These are phyloP conservation scores for Cladophialophora exuberans DNA, from an alignment of 2,329 filamentous ascomycete species.

Conservation along the genomic window DNA sequence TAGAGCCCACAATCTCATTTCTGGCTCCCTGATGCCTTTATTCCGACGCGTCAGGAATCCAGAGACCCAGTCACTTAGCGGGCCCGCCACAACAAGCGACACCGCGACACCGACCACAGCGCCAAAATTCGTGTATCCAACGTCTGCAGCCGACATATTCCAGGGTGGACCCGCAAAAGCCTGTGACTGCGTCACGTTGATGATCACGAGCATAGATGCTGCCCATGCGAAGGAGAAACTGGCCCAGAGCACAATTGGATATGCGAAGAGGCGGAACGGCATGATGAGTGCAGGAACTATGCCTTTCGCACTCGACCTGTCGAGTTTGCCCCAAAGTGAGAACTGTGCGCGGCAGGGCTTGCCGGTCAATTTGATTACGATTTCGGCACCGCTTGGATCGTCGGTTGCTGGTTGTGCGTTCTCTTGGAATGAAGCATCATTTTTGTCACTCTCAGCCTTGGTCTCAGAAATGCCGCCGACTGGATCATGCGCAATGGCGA, in stretches of 20 bases:
- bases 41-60: conserved; percentile 57
- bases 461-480: not conserved
- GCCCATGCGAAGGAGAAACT: conserved; percentile 40
- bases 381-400: not conserved
- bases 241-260: conserved; percentile 49
- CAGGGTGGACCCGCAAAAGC: conserved; percentile 52
- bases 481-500: conserved; percentile 4
- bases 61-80: conserved; percentile 57
- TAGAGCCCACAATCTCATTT: conserved; percentile 63
- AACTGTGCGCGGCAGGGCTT: conserved; percentile 43
- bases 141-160: conserved; percentile 46
- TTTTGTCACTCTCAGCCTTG: not conserved
- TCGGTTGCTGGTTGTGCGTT: not conserved
- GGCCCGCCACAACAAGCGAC: conserved; percentile 54
- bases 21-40: conserved; percentile 60
- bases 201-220: conserved; percentile 50
- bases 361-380: conserved; percentile 12
- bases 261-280: conserved; percentile 50
- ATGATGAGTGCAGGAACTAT: conserved; percentile 25
- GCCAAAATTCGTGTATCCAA: conserved; percentile 56
- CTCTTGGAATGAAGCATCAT: conserved; percentile 7
- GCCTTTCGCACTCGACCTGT: not conserved
- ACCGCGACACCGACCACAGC: conserved; percentile 48
- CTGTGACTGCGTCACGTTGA: conserved; percentile 56
- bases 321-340: conserved; percentile 15